Conservation (phyloP, 371 early-diverging fungal species). For the Mortierella sp. region DNA sequence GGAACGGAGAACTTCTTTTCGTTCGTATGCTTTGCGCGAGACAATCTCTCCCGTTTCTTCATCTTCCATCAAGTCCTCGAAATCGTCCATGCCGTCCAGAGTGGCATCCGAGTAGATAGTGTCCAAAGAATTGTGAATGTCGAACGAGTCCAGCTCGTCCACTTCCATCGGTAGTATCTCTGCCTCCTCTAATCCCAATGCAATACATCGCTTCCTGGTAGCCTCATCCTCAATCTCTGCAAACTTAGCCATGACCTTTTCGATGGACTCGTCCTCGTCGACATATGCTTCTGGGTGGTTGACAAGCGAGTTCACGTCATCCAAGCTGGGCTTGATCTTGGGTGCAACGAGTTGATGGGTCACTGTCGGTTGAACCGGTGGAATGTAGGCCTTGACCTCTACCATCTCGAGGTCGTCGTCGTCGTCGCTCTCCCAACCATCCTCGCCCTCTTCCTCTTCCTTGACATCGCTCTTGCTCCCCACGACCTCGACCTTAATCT, state of each 20-base stretch:
- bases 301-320: conserved; percentile 36
- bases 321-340: background rate
- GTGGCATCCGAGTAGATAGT: conserved; percentile 32
- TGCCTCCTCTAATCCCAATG: background rate
- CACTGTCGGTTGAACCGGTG: background rate
- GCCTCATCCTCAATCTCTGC: conserved; percentile 59
- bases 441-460: conserved; percentile 54
- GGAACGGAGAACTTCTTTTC: background rate
- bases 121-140: conserved; percentile 31
- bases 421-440: conserved; percentile 57
- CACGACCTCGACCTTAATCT: conserved; percentile 29
- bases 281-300: conserved; percentile 63
- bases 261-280: conserved; percentile 67
- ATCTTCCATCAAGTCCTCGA: conserved; percentile 46
- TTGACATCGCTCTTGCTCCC: conserved; percentile 52
- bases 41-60: conserved; percentile 46
- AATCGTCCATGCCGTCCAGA: conserved; percentile 27
- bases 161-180: conserved; percentile 15
- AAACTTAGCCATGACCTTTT: conserved; percentile 68
- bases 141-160: conserved; percentile 40
- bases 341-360: background rate
- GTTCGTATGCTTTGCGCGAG: conserved; percentile 25
- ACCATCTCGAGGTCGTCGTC: conserved; percentile 57
- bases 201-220: conserved; percentile 1
- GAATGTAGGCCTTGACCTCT: conserved; percentile 42